Conservation (phyloP, 306 rosid species). For the Vachellia collinsii region DNA sequence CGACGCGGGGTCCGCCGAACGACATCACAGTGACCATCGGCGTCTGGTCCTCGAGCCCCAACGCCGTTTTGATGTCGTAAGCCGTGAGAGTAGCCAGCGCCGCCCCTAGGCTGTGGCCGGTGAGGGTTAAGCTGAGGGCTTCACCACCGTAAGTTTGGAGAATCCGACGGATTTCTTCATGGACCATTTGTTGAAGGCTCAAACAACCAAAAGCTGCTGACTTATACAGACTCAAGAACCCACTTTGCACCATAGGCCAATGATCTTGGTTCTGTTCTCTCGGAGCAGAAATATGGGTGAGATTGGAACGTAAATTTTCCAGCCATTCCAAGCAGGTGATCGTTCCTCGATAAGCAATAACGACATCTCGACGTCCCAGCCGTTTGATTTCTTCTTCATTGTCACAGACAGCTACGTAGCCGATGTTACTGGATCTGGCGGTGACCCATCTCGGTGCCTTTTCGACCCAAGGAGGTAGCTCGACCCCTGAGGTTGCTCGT, state of each 20-base stretch:
- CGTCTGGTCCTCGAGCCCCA: neutral
- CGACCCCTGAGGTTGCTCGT: slow-evolving; percentile 71
- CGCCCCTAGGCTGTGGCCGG: slow-evolving; percentile 93
- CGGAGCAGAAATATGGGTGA: slow-evolving; percentile 40
- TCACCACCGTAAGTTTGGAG: slow-evolving; percentile 56
- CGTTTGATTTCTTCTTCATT: slow-evolving; percentile 64
- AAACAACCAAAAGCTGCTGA: slow-evolving; percentile 25
- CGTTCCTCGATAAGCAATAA: slow-evolving; percentile 75
- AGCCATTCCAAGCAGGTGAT: slow-evolving; percentile 89
- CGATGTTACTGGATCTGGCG: slow-evolving; percentile 68
- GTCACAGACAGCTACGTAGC: slow-evolving; percentile 77
- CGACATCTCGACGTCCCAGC: slow-evolving; percentile 79
- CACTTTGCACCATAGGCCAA: slow-evolving; percentile 77
- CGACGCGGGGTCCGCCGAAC: slow-evolving; percentile 82
- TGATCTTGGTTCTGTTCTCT: neutral
- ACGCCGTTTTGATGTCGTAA: slow-evolving; percentile 45
- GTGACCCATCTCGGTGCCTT: slow-evolving; percentile 46
- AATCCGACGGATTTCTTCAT: slow-evolving; percentile 52
- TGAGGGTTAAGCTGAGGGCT: slow-evolving; percentile 70
- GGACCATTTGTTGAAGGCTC: slow-evolving; percentile 68
- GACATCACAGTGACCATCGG: slow-evolving; percentile 73
- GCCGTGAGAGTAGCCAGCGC: slow-evolving; percentile 84
- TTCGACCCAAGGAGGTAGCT: slow-evolving; percentile 61
- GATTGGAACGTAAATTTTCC: slow-evolving; percentile 75
- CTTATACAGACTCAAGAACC: slow-evolving; percentile 79